Evolutionary conservation across 208 protist species (phyloP).

Genomic region (Crithidia expoeki): DNA sequence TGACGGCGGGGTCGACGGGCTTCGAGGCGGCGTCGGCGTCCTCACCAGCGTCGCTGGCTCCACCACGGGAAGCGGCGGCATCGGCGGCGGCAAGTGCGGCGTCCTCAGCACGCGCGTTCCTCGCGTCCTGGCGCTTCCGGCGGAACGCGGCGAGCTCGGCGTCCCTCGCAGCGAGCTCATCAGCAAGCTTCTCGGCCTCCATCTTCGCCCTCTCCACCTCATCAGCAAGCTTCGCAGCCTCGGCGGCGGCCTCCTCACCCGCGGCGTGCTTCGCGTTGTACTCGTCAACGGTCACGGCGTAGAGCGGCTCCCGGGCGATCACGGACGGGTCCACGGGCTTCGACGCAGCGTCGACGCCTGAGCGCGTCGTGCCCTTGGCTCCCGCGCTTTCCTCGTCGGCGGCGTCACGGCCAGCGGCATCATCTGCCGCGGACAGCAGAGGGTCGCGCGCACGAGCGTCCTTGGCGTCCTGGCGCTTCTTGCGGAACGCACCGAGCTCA

Average conservation of each 20-base stretch:
- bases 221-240: background rate
- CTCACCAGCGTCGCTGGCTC: background rate
- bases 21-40: background rate
- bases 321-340: background rate
- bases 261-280: slow-evolving; percentile 11
- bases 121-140: slow-evolving; percentile 20
- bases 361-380: no score
- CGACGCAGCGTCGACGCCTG: background rate
- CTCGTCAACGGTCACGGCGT: background rate
- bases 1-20: background rate
- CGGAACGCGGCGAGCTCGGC: slow-evolving; percentile 16
- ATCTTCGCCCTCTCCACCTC: background rate
- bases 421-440: no score
- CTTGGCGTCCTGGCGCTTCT: no score
- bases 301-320: slow-evolving; percentile 8
- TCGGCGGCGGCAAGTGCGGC: slow-evolving; percentile 19
- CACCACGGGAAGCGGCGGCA: background rate
- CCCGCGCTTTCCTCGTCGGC: no score
- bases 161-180: slow-evolving; percentile 23
- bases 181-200: slow-evolving; percentile 1
- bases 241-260: background rate
- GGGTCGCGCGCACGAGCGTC: no score
- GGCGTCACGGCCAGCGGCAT: no score
- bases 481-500: no score
- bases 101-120: slow-evolving; percentile 10